A percentile compares a stretch with the other conserved stretches of the same genome.
These are phyloP conservation scores for Mycena latifolia DNA, from an alignment of 768 basidiomycete species.

Conservation along the genomic window DNA sequence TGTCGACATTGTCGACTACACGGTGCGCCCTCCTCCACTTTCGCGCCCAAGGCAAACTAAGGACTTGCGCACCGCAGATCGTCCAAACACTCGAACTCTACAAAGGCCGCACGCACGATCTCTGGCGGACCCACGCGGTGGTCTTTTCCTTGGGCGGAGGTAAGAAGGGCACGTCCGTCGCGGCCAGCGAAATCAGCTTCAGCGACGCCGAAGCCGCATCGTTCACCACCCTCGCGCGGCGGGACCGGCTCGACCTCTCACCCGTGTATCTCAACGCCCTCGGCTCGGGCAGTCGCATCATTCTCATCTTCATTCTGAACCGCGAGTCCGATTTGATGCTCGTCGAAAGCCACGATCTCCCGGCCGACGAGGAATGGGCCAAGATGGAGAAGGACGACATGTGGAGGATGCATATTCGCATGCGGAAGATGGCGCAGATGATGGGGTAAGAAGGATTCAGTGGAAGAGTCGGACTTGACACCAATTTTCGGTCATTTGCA, in stretches of 20 bases:
- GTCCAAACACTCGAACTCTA: slow-evolving; percentile 30
- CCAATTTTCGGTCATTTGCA: too few species aligned
- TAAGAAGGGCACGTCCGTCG: slow-evolving; percentile 9
- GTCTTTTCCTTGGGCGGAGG: slow-evolving; percentile 22
- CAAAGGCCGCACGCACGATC: slow-evolving; percentile 10
- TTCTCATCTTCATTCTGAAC: slow-evolving; percentile 21
- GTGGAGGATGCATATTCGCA: slow-evolving; percentile 34
- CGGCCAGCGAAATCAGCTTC: slow-evolving; percentile 21
- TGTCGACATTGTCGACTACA: slow-evolving; percentile 30
- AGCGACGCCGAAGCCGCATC: slow-evolving; percentile 18
- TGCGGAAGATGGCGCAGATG: slow-evolving; percentile 16
- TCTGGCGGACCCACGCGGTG: slow-evolving; percentile 31
- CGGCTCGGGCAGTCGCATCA: slow-evolving; percentile 21
- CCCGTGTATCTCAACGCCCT: background rate
- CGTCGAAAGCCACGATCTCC: slow-evolving; percentile 18
- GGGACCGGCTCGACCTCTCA: slow-evolving; percentile 3
- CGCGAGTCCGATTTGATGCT: background rate
- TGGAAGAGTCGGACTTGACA: too few species aligned
- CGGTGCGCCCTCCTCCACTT: slow-evolving; percentile 3
- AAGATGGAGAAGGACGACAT: slow-evolving; percentile 29
- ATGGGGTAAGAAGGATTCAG: background rate
- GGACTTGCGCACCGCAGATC: slow-evolving; percentile 15
- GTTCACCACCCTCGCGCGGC: slow-evolving; percentile 3
- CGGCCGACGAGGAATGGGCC: slow-evolving; percentile 21
- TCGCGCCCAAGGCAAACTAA: background rate